Evolutionary conservation across 805 yeast species (phyloP).

Genomic region (Tetrapisispora taiwanensis): DNA sequence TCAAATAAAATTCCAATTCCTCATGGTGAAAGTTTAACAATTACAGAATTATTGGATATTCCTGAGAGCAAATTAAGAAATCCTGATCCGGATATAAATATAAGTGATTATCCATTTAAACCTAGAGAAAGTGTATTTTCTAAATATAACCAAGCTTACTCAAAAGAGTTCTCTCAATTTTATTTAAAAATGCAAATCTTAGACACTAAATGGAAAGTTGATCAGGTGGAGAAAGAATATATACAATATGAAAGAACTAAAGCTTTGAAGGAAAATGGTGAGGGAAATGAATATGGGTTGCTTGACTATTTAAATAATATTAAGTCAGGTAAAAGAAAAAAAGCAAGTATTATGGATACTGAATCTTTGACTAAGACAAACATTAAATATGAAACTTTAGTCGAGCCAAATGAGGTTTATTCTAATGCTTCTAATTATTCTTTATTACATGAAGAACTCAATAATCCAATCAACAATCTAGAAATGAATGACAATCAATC

Average conservation of each 20-base stretch:
- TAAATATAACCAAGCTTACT: slow-evolving; percentile 20
- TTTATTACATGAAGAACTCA: background rate
- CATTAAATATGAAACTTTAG: background rate
- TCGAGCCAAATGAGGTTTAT: background rate
- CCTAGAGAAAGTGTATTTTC: slow-evolving; percentile 26
- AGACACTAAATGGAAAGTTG: slow-evolving; percentile 16
- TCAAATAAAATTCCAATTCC: slow-evolving; percentile 62
- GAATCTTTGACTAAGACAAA: background rate
- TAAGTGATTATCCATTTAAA: slow-evolving; percentile 14
- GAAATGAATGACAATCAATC: background rate
- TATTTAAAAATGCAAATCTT: slow-evolving; percentile 25
- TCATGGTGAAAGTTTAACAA: slow-evolving; percentile 70
- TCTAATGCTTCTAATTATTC: background rate
- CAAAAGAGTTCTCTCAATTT: slow-evolving; percentile 19
- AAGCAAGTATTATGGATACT: slow-evolving; percentile 16
- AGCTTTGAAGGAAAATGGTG: slow-evolving; percentile 8
- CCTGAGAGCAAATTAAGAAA: slow-evolving; percentile 20
- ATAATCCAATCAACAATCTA: background rate
- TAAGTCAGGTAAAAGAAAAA: slow-evolving; percentile 11
- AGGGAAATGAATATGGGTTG: slow-evolving; percentile 11
- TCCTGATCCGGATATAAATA: slow-evolving; percentile 12
- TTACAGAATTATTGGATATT: slow-evolving; percentile 39
- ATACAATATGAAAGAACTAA: slow-evolving; percentile 8
- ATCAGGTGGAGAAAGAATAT: slow-evolving; percentile 19
- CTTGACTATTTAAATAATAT: slow-evolving; percentile 19